A percentile compares a stretch with the other conserved stretches of the same genome.
These are phyloP conservation scores for Pleurotus pulmonarius DNA, from an alignment of 768 basidiomycete genomes.

Conservation along the genomic window DNA sequence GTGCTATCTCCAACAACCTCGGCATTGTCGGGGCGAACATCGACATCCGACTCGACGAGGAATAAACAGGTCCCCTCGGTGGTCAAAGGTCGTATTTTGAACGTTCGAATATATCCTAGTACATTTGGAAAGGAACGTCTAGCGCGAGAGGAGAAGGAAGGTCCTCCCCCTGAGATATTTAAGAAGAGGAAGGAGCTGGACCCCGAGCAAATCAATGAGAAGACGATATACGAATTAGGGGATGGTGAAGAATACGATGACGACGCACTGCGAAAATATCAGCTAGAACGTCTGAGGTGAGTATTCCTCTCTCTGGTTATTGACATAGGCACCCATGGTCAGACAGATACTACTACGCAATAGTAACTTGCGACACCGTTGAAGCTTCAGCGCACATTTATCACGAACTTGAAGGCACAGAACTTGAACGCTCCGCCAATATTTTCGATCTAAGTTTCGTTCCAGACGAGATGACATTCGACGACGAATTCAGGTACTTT, in stretches of 20 bases:
- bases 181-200: constrained; percentile 41
- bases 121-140: constrained; percentile 89
- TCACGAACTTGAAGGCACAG: constrained; percentile 87
- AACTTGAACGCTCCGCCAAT: constrained; percentile 95
- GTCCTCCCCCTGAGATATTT: constrained; percentile 86
- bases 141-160: constrained; percentile 83
- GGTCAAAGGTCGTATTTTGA: constrained; percentile 64
- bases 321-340: neutral
- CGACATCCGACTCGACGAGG: constrained; percentile 13
- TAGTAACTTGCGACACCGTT: constrained; percentile 82
- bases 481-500: constrained; percentile 66
- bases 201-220: constrained; percentile 60
- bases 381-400: constrained; percentile 78
- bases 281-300: constrained; percentile 87
- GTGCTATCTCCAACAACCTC: constrained; percentile 64
- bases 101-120: constrained; percentile 86
- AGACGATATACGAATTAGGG: constrained; percentile 61
- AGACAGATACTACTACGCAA: constrained; percentile 84
- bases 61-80: constrained; percentile 23
- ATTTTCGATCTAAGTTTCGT: constrained; percentile 94
- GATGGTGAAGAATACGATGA: constrained; percentile 72
- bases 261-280: constrained; percentile 84
- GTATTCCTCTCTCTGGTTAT: constrained; percentile 18
- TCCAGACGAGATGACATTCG: constrained; percentile 85
- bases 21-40: constrained; percentile 20